Base-by-base conservation (phyloP, 306 rosid genomes). In the Carpinus viminea region DNA sequence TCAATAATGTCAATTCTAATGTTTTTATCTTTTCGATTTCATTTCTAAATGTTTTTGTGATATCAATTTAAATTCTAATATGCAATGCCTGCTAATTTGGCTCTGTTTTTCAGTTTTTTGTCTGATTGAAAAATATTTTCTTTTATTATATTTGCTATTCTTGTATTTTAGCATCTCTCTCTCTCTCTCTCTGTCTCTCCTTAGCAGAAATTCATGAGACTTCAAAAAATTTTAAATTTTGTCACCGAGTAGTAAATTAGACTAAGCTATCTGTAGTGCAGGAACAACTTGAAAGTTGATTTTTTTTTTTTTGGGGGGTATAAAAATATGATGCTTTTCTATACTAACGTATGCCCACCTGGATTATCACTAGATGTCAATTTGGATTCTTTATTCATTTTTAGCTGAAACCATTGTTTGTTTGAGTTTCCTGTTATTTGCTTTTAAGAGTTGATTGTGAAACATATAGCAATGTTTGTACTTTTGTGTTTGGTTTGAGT, bases 31-130 rank as follows among this genome's bases (percentile, higher is more conserved):
- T 28, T 76, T 8, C 28, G 2, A 4, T 56, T 55, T 52, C 64
- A 54, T 71, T 64, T 64, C 28, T 60, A 15, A 41, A n/a, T 34
- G 20, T 3, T 82, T 4, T 82, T 56, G 73, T 79, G 51, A 26
- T 21, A 36, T 41, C 12, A 68, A 50, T 57, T 60, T 62, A 46
- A 41, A 46, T 68, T 68, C 65, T 13, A n/a, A 59, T 12, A 68
- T 71, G 4, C 75, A 21, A 53, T 28, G 1, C 20, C 20, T 59
- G 9, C 7, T 31, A 26, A 18, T 48, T 4, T 4, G 28, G 26
- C 36, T 41, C 26, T 24, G 26, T 24, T 24, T 24, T 24, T 24
- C 26, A 24, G 26, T 24, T 24, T 24, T 24, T 24, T 24, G 1
- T 24, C 26, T 24, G 26, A 24, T 24, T 24, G 26, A 24, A 24